Base-by-base conservation (phyloP, 176 grass and related monocot genomes). In the Cymbopogon citratus region DNA sequence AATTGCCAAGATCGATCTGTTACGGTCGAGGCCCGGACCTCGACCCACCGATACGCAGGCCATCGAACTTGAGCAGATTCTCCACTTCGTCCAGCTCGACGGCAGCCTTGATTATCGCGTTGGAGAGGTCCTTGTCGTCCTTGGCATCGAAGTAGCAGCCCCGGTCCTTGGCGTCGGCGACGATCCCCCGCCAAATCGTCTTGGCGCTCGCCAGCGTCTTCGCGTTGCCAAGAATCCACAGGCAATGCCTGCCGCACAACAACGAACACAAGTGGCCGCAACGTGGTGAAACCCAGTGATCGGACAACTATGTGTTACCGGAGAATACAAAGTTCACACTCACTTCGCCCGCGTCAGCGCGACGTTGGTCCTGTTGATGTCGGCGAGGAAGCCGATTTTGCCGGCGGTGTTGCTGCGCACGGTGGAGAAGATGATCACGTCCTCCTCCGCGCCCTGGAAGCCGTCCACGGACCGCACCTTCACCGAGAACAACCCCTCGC, bases 381-480 rank as follows among this genome's bases (percentile, higher is more conserved):
- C 67, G 27, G 79, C 21, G 62, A 94, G 85, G 74, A 94, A 92
- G 10, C 90, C 89, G 29, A 92, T 74, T 0, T 85, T 78, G 38
- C 90, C 90, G 28, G 18, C 7, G 27, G 7, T 43, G 74, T 94
- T 94, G 78, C 83, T 91, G 14, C 92, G 80, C 36, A 94, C 92
- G n/a, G 90, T 45, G 57, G 87, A 92, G 59, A 94, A 61, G 71
- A 94, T 90, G 64, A 94, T 90, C 23, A 92, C 46, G 29, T 94
- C 92, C 75, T 94, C 92, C 69, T 94, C 90, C 2, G 83, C 81
- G 29, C 92, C 92, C 88, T 94, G 92, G 88, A 94, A 90, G n/a
- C 92, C 92, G 63, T 94, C 35, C 35, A 36, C 35, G 35, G 35
- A 6, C 35, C 3, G 35, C 35, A 36, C 35, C 35, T 36, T 5